A percentile compares a stretch with the other conserved stretches of the same genome.
Evolutionary conservation across 176 grass and related monocot genomes (phyloP).

Genomic region (Chrysopogon serrulatus): DNA sequence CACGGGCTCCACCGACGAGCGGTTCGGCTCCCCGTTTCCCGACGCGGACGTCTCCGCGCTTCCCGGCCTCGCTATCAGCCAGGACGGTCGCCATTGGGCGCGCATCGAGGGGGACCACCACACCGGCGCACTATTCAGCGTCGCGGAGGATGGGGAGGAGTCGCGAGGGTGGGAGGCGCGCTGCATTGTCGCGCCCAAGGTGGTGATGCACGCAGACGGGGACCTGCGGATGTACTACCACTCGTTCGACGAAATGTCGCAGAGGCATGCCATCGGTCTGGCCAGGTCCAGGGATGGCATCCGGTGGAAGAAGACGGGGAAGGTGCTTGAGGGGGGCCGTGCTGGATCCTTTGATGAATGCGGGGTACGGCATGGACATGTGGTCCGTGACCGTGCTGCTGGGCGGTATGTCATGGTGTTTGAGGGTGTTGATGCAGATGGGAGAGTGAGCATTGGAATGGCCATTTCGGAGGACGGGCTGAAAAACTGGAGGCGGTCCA

Average conservation of each 20-base stretch:
- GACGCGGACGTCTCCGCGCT: conserved; percentile 35
- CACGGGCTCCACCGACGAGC: conserved; percentile 57
- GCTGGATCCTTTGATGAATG: conserved; percentile 57
- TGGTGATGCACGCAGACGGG: conserved; percentile 59
- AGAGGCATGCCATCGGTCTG: conserved; percentile 44
- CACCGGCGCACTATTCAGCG: conserved; percentile 59
- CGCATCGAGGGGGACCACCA: conserved; percentile 86
- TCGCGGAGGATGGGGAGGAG: conserved; percentile 20
- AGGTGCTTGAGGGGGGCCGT: conserved; percentile 49
- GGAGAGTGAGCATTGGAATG: conserved; percentile 55
- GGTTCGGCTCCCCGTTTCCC: conserved; percentile 29
- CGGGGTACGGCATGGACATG: conserved; percentile 67
- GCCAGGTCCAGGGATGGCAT: conserved; percentile 79
- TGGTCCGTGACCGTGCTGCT: conserved; percentile 49
- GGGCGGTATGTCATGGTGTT: conserved; percentile 69
- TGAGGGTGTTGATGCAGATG: conserved; percentile 53
- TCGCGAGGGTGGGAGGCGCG: conserved; percentile 47
- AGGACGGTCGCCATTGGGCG: conserved; percentile 90
- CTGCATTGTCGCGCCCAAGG: conserved; percentile 56
- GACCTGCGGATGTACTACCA: conserved; percentile 98
- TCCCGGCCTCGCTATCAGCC: conserved; percentile 78
- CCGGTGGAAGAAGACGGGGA: conserved; percentile 60
- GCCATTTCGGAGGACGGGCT: conserved; percentile 61
- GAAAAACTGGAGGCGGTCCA: conserved; percentile 66
- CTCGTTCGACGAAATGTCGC: conserved; percentile 58